phyloP scores from a whole-genome alignment of 108 stramenopile species.

The Fragilariopsis cylindrus region DNA sequence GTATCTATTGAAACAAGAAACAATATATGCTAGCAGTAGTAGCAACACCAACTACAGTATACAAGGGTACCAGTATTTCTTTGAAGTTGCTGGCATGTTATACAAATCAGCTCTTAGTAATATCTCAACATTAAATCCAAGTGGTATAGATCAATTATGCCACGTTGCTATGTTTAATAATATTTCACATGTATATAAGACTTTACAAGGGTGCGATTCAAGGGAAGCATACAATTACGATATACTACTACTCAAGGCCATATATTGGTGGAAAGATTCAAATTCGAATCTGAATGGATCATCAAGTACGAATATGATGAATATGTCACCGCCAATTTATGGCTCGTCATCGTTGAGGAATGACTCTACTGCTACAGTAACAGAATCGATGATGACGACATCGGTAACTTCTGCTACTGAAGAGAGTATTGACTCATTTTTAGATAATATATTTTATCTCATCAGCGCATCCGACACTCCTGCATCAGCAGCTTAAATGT shows the following conservation, averaged over 20 bases:
- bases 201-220: background rate
- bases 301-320: background rate
- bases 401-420: background rate
- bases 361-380: background rate
- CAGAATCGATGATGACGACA: background rate
- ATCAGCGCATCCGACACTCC: background rate
- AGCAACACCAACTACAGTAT: background rate
- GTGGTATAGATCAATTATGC: background rate
- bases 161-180: background rate
- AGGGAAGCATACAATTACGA: background rate
- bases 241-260: background rate
- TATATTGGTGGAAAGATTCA: constrained; percentile 2
- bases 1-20: background rate
- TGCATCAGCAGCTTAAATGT: too few species aligned
- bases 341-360: background rate
- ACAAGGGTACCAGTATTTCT: background rate
- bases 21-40: background rate
- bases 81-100: background rate
- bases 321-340: background rate
- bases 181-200: background rate
- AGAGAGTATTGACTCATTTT: background rate
- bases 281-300: background rate
- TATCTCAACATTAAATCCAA: too few species aligned
- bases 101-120: background rate
- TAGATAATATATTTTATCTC: background rate